A percentile compares a stretch with the other conserved stretches of the same genome.
These are phyloP conservation scores for Exophiala sp. DNA, from an alignment of 2,329 filamentous ascomycete genomes.

Conservation along the genomic window DNA sequence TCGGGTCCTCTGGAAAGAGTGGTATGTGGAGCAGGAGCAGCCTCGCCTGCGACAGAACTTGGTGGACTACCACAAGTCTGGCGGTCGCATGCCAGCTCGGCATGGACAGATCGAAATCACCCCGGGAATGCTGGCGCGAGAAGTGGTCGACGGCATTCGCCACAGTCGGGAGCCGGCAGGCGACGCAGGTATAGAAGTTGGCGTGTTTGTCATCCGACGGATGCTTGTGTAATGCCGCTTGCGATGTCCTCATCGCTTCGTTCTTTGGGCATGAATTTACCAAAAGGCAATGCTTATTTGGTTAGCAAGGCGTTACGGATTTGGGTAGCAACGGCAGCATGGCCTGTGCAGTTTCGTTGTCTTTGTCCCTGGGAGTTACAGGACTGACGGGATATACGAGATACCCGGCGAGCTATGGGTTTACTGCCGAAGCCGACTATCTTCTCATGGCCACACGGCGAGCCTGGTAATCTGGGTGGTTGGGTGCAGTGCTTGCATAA, in stretches of 20 bases:
- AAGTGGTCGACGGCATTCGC: slow-evolving; percentile 55
- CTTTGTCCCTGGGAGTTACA: slow-evolving; percentile 2
- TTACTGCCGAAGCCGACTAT: neutral
- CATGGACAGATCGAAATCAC: slow-evolving; percentile 42
- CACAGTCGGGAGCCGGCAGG: slow-evolving; percentile 39
- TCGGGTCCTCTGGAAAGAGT: slow-evolving; percentile 54
- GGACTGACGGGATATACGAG: slow-evolving; percentile 18
- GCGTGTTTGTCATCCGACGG: slow-evolving; percentile 46
- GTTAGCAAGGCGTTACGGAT: slow-evolving; percentile 17
- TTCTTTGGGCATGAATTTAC: neutral
- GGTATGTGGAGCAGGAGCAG: slow-evolving; percentile 61
- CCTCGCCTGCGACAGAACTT: slow-evolving; percentile 46
- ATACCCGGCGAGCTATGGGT: slow-evolving; percentile 11
- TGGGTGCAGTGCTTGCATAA: neutral
- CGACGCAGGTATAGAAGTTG: slow-evolving; percentile 42
- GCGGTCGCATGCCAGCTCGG: slow-evolving; percentile 33
- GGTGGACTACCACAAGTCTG: slow-evolving; percentile 30
- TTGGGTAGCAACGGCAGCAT: neutral
- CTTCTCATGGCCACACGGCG: neutral
- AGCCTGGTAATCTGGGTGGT: neutral
- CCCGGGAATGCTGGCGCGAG: slow-evolving; percentile 52
- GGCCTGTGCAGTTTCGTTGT: neutral
- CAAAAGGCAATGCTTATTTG: neutral
- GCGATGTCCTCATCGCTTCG: neutral
- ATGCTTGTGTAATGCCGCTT: slow-evolving; percentile 8